Evolutionary conservation across 345 rosid species (phyloP), one percentile per base, ranked within the genome.

Genomic region (Ceriops decandra): DNA sequence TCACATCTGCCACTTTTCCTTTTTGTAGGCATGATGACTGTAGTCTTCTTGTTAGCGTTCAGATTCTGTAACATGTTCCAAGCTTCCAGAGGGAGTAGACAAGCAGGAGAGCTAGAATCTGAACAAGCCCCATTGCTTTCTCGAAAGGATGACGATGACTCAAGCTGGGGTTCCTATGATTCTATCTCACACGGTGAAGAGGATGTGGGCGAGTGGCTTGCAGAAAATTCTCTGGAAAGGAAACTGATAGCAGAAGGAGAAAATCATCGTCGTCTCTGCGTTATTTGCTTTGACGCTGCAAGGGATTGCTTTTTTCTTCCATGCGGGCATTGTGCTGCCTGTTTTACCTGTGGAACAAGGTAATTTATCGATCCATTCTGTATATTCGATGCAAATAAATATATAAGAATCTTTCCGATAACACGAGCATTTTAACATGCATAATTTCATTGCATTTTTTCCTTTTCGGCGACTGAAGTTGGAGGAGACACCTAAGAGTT

Each of bases 231-330:
- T 52, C 36, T 46, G 0, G 74, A 79, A 63, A 82, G 79, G 53
- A 77, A 46, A 35, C 20, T 68, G 21, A 27, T 35, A 19, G 51
- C 64, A 27, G 86, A 83, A 51, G 79, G 80, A 13, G 86, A 82
- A 72, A 76, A 82, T 68, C 69, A 76, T 1, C 68, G 52, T 0
- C 64, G 66, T 36, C 68, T 72, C 35, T 79, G 85, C 49, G 80
- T 76, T 5, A 76, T 85, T 54, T 87, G 92, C 77, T 82, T 67
- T 51, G 83, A 82, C 69, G 73, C 85, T 26, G 80, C 79, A 2
- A 81, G 85, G 57, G 87, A 85, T 38, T 82, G 90, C 73, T 87
- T 87, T 67, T 87, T 87, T 72, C 87, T 87, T 67, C 92, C 92
- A 1, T 87, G 92, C 47, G 90, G 88, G n/a, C 92, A 87, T 62